Base-by-base conservation (phyloP, 2,329 filamentous ascomycete genomes). In the Beauveria sp. region DNA sequence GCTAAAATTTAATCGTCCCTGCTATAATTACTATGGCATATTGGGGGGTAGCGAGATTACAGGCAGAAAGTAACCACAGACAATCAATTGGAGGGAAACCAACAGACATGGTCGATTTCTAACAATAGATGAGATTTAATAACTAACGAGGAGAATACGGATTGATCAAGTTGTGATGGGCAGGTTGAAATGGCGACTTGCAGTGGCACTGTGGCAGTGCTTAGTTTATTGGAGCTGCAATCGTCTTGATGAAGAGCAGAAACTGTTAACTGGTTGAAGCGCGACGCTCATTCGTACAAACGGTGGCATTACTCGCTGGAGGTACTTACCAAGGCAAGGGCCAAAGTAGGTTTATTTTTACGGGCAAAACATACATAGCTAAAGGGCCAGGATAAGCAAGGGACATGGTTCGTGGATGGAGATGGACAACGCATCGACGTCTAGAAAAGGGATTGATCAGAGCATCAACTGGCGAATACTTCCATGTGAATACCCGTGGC, bases 381-480 rank as follows among this genome's bases (percentile, higher is more conserved):
- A 34, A 34, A 34, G 31, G 31, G 31, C 10, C 31, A 55, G 52
- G 34, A n/a, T 28, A 12, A 55, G 52, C 43, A 48, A 48, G 54
- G 54, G 54, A 46, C 34, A 16, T 20, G 16, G 22, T 10, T 38
- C 3, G 10, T 40, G 34, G 52, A 26, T 43, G 52, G 22, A 26
- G 9, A 38, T 40, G 52, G 7, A 7, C 22, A 16, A 28, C 34
- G 51, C 51, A 58, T 58, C 55, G 10, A 38, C 40, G 28, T 38
- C 55, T 31, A 28, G 43, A 58, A 38, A n/a, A 49, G 55, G 55
- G 45, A 58, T 58, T 58, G 55, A 58, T 58, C 55, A 45, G 55
- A 49, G 55, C 20, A 28, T 9, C 7, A n/a, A 43, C 12, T 34
- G 31, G 16, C 28, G 8, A 8, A 8, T 28, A 28, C 7, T 28